These are phyloP conservation scores for Solanum hybrid DNA, from an alignment of 305 asterid genomes.

Conservation along the genomic window DNA sequence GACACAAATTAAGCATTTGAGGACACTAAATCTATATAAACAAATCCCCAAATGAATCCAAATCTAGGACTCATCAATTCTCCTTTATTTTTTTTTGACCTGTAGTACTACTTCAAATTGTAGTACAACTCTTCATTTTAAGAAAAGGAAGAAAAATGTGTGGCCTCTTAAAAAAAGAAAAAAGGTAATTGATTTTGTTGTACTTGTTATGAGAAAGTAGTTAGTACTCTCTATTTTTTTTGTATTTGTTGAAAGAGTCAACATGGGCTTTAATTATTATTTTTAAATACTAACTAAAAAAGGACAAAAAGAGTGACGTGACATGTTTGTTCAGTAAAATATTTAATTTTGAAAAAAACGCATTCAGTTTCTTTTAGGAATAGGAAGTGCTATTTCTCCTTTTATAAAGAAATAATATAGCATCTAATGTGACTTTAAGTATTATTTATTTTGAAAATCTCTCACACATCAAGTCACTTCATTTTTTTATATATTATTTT, in stretches of 20 bases:
- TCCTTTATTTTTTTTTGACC: background rate
- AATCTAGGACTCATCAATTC: too few species aligned
- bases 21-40: too few species aligned
- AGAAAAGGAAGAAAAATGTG: background rate
- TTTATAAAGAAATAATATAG: too few species aligned
- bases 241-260: background rate
- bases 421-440: background rate
- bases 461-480: too few species aligned
- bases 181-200: background rate
- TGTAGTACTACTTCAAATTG: background rate
- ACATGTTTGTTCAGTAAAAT: background rate
- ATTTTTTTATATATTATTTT: too few species aligned
- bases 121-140: background rate
- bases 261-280: background rate
- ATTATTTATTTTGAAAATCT: too few species aligned
- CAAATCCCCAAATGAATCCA: too few species aligned
- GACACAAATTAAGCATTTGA: too few species aligned
- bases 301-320: background rate
- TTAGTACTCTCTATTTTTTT: background rate
- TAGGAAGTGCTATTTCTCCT: background rate
- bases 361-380: too few species aligned
- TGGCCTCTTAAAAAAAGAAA: background rate
- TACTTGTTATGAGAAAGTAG: background rate
- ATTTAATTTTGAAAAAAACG: too few species aligned
- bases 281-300: too few species aligned